These are phyloP conservation scores for Pythium rishiriense DNA, from an alignment of 352 stramenopile genomes.

Conservation along the genomic window DNA sequence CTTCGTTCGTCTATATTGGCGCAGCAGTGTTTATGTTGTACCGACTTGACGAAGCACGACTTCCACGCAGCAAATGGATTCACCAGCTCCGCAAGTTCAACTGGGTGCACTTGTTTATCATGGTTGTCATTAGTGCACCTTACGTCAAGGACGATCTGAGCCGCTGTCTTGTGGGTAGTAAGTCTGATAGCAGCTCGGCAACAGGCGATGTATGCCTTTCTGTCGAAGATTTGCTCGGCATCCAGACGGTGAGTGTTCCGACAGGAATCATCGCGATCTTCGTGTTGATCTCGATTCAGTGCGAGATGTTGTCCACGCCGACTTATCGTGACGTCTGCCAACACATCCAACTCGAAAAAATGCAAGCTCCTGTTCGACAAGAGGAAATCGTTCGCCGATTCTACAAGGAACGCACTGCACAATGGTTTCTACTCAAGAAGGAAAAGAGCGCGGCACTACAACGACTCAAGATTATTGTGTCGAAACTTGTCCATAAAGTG, in stretches of 20 bases:
- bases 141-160: conserved; percentile 57
- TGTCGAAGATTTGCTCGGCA: conserved; percentile 63
- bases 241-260: conserved; percentile 52
- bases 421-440: conserved; percentile 81
- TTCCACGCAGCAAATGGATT: conserved; percentile 63
- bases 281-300: conserved; percentile 83
- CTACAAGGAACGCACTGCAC: conserved; percentile 62
- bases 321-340: conserved; percentile 63
- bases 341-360: conserved; percentile 51
- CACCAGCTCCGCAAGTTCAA: conserved; percentile 79
- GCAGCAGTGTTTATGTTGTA: conserved; percentile 75
- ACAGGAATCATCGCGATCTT: conserved; percentile 79
- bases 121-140: conserved; percentile 68
- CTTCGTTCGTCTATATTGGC: conserved; percentile 79
- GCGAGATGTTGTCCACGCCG: conserved; percentile 62
- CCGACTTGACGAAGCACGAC: conserved; percentile 65
- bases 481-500: conserved; percentile 86
- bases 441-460: conserved; percentile 83
- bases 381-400: conserved; percentile 68
- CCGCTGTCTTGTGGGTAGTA: conserved; percentile 44
- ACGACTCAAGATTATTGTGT: conserved; percentile 86
- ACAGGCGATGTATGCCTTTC: conserved; percentile 56
- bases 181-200: conserved; percentile 12
- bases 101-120: conserved; percentile 80
- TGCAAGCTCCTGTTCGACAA: conserved; percentile 44